Conservation (phyloP, 1,139 yeast genomes). For the Taphrina deformans region DNA sequence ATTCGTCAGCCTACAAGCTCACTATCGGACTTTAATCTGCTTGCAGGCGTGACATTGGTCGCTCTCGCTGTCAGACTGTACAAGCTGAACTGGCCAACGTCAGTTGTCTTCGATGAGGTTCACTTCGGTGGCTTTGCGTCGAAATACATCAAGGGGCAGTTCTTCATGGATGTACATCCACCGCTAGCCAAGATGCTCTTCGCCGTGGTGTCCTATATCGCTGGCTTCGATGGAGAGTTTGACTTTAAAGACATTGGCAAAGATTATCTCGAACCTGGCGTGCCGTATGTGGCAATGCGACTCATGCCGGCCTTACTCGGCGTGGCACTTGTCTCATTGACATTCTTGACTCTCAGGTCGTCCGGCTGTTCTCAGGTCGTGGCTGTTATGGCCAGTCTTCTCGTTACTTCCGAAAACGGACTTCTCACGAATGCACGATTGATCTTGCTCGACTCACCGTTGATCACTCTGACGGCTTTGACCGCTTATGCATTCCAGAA, state of each 20-base stretch:
- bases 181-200: slow-evolving; percentile 87
- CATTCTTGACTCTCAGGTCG: slow-evolving; percentile 77
- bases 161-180: slow-evolving; percentile 92
- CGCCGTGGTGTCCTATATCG: slow-evolving; percentile 71
- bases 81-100: slow-evolving; percentile 63
- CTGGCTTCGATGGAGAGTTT: slow-evolving; percentile 77
- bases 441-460: slow-evolving; percentile 86
- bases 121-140: slow-evolving; percentile 71
- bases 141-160: slow-evolving; percentile 65
- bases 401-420: slow-evolving; percentile 80
- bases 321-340: slow-evolving; percentile 69
- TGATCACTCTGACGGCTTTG: slow-evolving; percentile 86
- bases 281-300: slow-evolving; percentile 82
- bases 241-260: slow-evolving; percentile 70
- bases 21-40: slow-evolving; percentile 38
- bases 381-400: slow-evolving; percentile 64
- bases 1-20: not conserved
- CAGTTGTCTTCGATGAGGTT: slow-evolving; percentile 90
- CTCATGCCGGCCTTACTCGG: slow-evolving; percentile 82
- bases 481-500: slow-evolving; percentile 77
- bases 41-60: slow-evolving; percentile 56
- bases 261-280: slow-evolving; percentile 47
- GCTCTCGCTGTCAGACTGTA: slow-evolving; percentile 62
- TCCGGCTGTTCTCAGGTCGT: slow-evolving; percentile 83
- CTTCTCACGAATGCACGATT: slow-evolving; percentile 85